Base-by-base conservation (phyloP, 2,329 filamentous ascomycete species). In the Blumeriella jaapii region DNA sequence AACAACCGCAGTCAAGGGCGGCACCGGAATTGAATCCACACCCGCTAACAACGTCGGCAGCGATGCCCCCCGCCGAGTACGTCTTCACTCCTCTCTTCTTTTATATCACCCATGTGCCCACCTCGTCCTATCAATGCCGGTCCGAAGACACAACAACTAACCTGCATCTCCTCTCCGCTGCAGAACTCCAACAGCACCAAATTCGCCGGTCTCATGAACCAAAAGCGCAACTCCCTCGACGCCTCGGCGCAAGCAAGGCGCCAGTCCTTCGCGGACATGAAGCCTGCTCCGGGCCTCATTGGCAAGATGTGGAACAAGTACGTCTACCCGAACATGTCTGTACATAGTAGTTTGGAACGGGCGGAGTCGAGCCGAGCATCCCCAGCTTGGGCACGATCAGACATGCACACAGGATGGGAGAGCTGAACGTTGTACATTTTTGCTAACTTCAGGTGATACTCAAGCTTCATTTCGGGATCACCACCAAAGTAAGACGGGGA, bases 191-290 rank as follows among this genome's bases (percentile, higher is more conserved):
- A 19, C 8, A 18, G n/a, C 8, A 29, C 22, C 10, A 51, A 49
- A 12, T 61, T 60, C 44, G 44, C 54, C 3, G 57, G 58, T 18
- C 52, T 67, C 40, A 56, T 58, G 4, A 56, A 53, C 17, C 62
- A 64, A 50, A 68, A 68, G 44, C 57, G 64, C 8, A 58, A 59
- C 24, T 55, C 51, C 1, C 38, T 35, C 7, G 61, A 65, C 45
- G 52, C 56, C 0, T 44, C 46, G 2, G 48, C 59, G 25, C 45
- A 50, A 5, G 55, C 53, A 2, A 53, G 64, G 29, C 51, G 61
- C 20, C 49, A 56, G 14, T 64, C 60, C 40, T 68, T 60, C 51
- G 55, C 55, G 32, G 64, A 67, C n/a, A 61, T 65, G 54, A 49
- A 52, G 34, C 50, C 56, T 6, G 46, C 54, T 17, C 48, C 51